These are phyloP conservation scores for Leptomonas seymouri DNA, from an alignment of 208 protist genomes.

Conservation along the genomic window DNA sequence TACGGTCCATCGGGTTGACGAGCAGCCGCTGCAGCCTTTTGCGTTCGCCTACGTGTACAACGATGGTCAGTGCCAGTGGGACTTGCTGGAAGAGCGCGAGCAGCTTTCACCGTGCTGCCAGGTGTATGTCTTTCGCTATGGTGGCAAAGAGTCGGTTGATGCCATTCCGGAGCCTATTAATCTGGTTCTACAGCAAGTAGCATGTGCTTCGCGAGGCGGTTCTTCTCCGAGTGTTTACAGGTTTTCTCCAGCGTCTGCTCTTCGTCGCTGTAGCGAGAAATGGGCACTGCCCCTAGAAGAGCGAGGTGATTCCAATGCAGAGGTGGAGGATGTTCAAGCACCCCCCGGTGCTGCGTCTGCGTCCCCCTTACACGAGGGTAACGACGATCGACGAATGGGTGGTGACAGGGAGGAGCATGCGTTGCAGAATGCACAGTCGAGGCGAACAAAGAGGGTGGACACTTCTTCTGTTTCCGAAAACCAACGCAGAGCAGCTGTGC, in stretches of 20 bases:
- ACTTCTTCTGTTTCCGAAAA: neutral
- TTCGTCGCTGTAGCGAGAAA: neutral
- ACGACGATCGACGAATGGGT: too few species aligned
- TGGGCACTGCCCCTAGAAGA: neutral
- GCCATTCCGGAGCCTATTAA: slow-evolving; percentile 51
- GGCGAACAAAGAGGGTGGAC: neutral
- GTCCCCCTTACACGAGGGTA: too few species aligned
- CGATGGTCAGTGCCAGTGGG: slow-evolving; percentile 52
- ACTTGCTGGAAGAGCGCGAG: slow-evolving; percentile 43
- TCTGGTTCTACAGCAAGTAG: neutral
- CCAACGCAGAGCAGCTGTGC: neutral
- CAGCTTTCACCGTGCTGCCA: slow-evolving; percentile 66
- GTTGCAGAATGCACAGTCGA: neutral
- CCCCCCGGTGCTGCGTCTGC: too few species aligned
- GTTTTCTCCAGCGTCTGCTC: neutral
- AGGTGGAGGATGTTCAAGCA: neutral
- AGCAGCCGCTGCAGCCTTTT: slow-evolving; percentile 15
- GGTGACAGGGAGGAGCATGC: too few species aligned
- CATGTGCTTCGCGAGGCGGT: neutral
- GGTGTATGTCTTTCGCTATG: slow-evolving; percentile 74
- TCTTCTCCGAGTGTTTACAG: neutral
- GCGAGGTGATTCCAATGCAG: neutral
- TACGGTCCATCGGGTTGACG: neutral
- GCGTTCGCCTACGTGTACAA: slow-evolving; percentile 57
- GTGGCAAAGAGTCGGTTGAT: slow-evolving; percentile 38